Base-by-base conservation (phyloP, 2,329 filamentous ascomycete species). In the Xylariaceae sp. region DNA sequence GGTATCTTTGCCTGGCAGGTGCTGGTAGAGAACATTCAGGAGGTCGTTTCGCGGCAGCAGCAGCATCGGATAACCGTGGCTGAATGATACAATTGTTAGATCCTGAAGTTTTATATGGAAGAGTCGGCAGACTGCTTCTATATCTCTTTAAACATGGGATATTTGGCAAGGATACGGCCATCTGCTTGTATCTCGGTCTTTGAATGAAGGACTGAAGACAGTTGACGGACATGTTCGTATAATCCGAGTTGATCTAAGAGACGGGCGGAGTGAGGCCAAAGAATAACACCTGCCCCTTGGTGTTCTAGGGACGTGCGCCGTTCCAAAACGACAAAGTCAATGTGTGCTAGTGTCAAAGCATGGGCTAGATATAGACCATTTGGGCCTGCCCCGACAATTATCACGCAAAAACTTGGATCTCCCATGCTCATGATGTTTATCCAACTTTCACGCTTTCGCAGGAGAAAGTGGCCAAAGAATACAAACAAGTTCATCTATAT, bases 41-140 rank as follows among this genome's bases (percentile, higher is more conserved):
- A 52, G 13, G 7, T 47, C 44, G 13, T 31, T 19, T 19, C 50
- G 44, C 5, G 16, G 28, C 6, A 44, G 13, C 6, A 39, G 11
- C n/a, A 44, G 12, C 11, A 48, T 22, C 2, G 50, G 42, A 42
- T 52, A 47, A 17, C 44, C n/a, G n/a, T n/a, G n/a, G n/a, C n/a
- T n/a, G n/a, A n/a, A n/a, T n/a, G n/a, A n/a, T n/a, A n/a, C n/a
- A n/a, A n/a, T n/a, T n/a, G n/a, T n/a, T n/a, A n/a, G n/a, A n/a
- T n/a, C n/a, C n/a, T n/a, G n/a, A n/a, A n/a, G n/a, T n/a, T n/a
- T n/a, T n/a, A n/a, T n/a, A n/a, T n/a, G n/a, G n/a, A n/a, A n/a
- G n/a, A n/a, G n/a, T n/a, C n/a, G n/a, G n/a, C 49, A 19, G 33
- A 36, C 33, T 14, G 33, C 14, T 36, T 14, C 33, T 36, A 10